Evolutionary conservation across 371 early-diverging fungal genomes (phyloP).

Genomic region (Mucor sp.): DNA sequence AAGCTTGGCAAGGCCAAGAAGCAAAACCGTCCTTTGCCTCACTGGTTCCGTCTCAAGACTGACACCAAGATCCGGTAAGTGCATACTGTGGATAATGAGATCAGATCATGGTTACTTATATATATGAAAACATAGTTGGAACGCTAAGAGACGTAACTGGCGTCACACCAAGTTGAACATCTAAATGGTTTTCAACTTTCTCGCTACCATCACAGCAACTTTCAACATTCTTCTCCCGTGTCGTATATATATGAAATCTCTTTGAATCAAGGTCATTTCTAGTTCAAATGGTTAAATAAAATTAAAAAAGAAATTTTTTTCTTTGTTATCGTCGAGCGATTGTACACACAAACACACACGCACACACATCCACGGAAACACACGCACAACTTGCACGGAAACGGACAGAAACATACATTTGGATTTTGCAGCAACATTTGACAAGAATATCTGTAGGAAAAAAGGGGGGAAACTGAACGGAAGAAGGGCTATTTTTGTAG

Average conservation of each 20-base stretch:
- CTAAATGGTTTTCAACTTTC: slow-evolving; percentile 48
- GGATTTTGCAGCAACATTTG: background rate
- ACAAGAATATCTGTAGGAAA: background rate
- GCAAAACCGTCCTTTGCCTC: slow-evolving; percentile 98
- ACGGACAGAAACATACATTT: background rate
- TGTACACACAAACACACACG: background rate
- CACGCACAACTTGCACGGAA: background rate
- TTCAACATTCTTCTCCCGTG: background rate
- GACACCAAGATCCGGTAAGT: slow-evolving; percentile 90
- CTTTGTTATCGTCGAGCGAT: slow-evolving; percentile 2
- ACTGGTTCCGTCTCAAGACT: slow-evolving; percentile 96
- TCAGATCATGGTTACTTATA: background rate
- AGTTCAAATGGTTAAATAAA: slow-evolving; percentile 2
- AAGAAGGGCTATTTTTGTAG: background rate
- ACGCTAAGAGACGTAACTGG: slow-evolving; percentile 99
- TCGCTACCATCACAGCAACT: background rate
- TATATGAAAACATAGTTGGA: slow-evolving; percentile 89
- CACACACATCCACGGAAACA: background rate
- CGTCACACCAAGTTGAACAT: slow-evolving; percentile 97
- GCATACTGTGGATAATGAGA: background rate
- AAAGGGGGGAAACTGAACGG: background rate
- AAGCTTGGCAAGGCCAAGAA: slow-evolving; percentile 97
- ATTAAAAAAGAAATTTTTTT: slow-evolving; percentile 1
- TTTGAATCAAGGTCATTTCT: background rate
- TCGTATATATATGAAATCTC: background rate